These are phyloP conservation scores for Cystofilobasidium ferigula DNA, from an alignment of 768 basidiomycete genomes.

Conservation along the genomic window DNA sequence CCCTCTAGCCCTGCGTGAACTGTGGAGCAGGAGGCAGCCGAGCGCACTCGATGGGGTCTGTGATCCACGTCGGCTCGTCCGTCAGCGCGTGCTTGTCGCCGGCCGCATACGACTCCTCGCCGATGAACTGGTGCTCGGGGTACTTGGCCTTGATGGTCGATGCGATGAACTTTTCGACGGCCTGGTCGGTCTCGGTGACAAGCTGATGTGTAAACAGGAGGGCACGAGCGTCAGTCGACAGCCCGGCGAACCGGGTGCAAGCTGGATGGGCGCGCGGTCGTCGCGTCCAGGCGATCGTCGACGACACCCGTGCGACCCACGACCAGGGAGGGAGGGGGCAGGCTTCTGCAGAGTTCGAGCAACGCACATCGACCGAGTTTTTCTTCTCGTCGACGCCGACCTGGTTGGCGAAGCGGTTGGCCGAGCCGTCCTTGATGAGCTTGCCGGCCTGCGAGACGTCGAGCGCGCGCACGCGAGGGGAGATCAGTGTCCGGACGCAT, in stretches of 20 bases:
- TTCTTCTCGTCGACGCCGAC: conserved; percentile 63
- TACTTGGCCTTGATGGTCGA: conserved; percentile 39
- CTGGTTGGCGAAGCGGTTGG: conserved; percentile 46
- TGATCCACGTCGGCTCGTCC: conserved; percentile 64
- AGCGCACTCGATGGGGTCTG: background rate
- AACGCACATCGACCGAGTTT: conserved; percentile 63
- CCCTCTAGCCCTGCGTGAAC: too few species aligned
- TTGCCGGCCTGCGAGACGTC: conserved; percentile 30
- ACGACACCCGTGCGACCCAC: background rate
- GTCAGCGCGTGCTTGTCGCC: conserved; percentile 60
- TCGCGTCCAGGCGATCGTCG: too few species aligned
- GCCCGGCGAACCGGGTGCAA: too few species aligned
- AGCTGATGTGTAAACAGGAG: too few species aligned
- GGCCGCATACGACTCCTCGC: conserved; percentile 81
- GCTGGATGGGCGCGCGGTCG: too few species aligned
- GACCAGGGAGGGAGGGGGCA: background rate
- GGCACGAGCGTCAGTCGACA: too few species aligned
- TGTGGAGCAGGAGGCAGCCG: background rate
- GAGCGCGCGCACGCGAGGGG: conserved; percentile 38
- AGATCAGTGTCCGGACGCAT: background rate
- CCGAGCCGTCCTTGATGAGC: conserved; percentile 52
- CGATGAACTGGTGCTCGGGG: conserved; percentile 69
- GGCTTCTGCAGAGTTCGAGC: background rate
- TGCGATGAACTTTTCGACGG: conserved; percentile 37
- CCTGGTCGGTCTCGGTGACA: conserved; percentile 88